phyloP scores from a whole-genome alignment of 1,284 basidiomycete genomes.

The Leccinum pallidistipes region DNA sequence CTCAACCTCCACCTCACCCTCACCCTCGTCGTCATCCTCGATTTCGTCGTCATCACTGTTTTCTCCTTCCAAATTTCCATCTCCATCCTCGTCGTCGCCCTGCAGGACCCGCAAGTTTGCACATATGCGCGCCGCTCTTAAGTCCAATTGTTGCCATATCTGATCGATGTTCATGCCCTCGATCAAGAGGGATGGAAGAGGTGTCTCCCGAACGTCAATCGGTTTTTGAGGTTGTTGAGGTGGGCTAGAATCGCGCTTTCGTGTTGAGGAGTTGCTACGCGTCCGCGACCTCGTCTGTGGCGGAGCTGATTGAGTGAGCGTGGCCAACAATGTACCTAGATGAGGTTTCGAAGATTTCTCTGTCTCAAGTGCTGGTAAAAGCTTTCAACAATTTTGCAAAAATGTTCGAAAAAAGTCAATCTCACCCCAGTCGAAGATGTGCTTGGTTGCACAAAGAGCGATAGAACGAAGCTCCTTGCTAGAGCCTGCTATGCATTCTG shows the following conservation, averaged over 20 bases:
- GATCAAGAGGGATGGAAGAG: constrained; percentile 72
- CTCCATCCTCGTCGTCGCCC: constrained; percentile 29
- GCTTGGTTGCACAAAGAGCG: constrained; percentile 72
- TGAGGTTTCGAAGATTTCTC: constrained; percentile 66
- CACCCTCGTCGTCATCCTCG: neutral
- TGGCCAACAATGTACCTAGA: constrained; percentile 67
- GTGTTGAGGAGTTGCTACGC: constrained; percentile 39
- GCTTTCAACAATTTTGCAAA: constrained; percentile 1
- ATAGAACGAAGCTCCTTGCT: constrained; percentile 55
- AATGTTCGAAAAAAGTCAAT: constrained; percentile 1
- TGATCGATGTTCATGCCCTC: constrained; percentile 89
- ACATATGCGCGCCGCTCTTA: constrained; percentile 68
- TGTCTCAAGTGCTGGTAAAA: constrained; percentile 53
- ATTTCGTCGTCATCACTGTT: constrained; percentile 21
- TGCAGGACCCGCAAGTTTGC: constrained; percentile 54
- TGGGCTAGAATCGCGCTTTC: constrained; percentile 43
- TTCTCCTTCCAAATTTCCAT: constrained; percentile 15
- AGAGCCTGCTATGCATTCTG: constrained; percentile 57
- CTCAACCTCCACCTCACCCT: constrained; percentile 16
- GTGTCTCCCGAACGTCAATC: constrained; percentile 62
- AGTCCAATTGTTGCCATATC: constrained; percentile 91
- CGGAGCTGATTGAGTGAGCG: constrained; percentile 59
- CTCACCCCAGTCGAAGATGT: constrained; percentile 81
- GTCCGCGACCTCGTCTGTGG: constrained; percentile 72
- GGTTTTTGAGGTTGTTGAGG: constrained; percentile 32